Evolutionary conservation across 495 filamentous ascomycete species (phyloP).

Genomic region (Apiosordaria backusii): DNA sequence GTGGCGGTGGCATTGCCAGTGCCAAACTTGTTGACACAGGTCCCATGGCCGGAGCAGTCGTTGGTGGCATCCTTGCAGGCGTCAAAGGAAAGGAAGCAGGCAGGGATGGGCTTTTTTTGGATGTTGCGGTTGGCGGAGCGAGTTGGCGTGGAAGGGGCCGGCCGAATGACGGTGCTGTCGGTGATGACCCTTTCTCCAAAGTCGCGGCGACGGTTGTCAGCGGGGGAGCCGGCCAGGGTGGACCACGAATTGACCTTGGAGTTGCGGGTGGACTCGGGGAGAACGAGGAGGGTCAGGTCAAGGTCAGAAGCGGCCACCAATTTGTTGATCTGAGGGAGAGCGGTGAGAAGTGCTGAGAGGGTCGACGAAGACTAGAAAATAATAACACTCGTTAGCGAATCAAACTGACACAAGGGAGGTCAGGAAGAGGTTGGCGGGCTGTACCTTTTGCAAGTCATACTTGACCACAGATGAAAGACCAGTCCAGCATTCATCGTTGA

Average conservation of each 20-base stretch:
- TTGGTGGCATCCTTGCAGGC: slow-evolving; percentile 60
- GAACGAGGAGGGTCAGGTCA: slow-evolving; percentile 44
- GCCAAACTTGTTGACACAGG: slow-evolving; percentile 59
- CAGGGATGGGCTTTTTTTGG: slow-evolving; percentile 36
- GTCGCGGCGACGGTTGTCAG: slow-evolving; percentile 38
- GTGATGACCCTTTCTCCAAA: slow-evolving; percentile 33
- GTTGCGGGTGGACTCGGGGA: slow-evolving; percentile 38
- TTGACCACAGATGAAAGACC: slow-evolving; percentile 42
- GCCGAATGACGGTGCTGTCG: slow-evolving; percentile 19
- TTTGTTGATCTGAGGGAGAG: slow-evolving; percentile 32
- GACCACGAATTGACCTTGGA: slow-evolving; percentile 35
- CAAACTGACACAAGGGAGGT: not conserved
- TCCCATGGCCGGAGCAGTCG: slow-evolving; percentile 73
- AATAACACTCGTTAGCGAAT: not conserved
- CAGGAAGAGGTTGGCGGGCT: not conserved
- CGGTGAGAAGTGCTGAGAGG: slow-evolving; percentile 31
- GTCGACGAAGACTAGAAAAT: slow-evolving; percentile 30
- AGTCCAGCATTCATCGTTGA: slow-evolving; percentile 43
- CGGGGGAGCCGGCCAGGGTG: slow-evolving; percentile 25
- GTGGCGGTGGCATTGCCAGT: slow-evolving; percentile 28
- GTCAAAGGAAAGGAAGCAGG: slow-evolving; percentile 62
- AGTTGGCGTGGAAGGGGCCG: slow-evolving; percentile 23
- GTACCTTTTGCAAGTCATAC: slow-evolving; percentile 42
- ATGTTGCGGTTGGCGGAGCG: slow-evolving; percentile 14
- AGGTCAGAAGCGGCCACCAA: slow-evolving; percentile 38